Evolutionary conservation across 331 rosid genomes (phyloP).

Genomic region (Arachis monticola): DNA sequence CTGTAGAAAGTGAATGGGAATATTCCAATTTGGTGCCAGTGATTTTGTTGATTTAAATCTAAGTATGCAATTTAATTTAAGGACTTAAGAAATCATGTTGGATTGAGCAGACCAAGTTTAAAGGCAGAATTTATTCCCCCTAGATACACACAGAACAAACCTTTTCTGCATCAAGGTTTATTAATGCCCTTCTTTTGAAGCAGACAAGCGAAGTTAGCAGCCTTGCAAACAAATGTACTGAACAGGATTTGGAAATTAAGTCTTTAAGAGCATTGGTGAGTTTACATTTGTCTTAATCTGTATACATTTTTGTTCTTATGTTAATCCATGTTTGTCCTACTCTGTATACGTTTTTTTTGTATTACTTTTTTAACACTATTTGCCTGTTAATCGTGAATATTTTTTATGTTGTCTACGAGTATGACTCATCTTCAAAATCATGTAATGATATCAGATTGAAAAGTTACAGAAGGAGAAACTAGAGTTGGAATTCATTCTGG

Average conservation of each 20-base stretch:
- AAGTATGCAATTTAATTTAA: slow-evolving; percentile 11
- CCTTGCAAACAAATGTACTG: slow-evolving; percentile 67
- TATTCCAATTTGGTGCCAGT: slow-evolving; percentile 14
- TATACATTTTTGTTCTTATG: slow-evolving; percentile 19
- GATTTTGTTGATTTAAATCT: slow-evolving; percentile 5
- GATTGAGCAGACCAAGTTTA: slow-evolving; percentile 28
- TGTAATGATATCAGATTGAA: slow-evolving; percentile 64
- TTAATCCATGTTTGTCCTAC: slow-evolving; percentile 6
- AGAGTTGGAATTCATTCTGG: slow-evolving; percentile 71
- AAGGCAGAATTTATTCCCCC: slow-evolving; percentile 5
- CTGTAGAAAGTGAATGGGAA: slow-evolving; percentile 19
- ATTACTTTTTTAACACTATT: neutral
- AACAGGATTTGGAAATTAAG: slow-evolving; percentile 69
- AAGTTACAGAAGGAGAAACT: slow-evolving; percentile 69
- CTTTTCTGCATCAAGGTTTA: slow-evolving; percentile 35
- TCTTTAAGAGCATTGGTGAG: slow-evolving; percentile 77
- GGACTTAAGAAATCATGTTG: slow-evolving; percentile 19
- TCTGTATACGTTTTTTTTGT: slow-evolving; percentile 21
- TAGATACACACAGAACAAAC: slow-evolving; percentile 13
- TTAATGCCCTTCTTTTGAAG: slow-evolving; percentile 41
- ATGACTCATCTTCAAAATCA: slow-evolving; percentile 37
- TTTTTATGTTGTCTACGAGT: slow-evolving; percentile 17
- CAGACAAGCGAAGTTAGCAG: slow-evolving; percentile 64
- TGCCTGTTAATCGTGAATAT: slow-evolving; percentile 20
- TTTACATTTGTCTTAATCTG: slow-evolving; percentile 34